These are phyloP conservation scores for Neoascochyta sp. DNA, from an alignment of 2,329 filamentous ascomycete genomes.

Conservation along the genomic window DNA sequence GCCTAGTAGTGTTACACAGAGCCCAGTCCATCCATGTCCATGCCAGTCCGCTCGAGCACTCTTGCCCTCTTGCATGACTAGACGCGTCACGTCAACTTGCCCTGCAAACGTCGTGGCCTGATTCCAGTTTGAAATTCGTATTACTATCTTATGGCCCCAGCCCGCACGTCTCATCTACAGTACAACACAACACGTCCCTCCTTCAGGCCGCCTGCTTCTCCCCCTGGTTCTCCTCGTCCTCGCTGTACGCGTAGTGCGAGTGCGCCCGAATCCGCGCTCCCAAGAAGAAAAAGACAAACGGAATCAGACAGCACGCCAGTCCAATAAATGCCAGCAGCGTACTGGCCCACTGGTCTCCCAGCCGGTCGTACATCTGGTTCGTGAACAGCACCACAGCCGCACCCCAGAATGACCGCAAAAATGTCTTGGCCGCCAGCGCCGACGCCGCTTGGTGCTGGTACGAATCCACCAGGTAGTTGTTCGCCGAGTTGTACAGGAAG, in stretches of 20 bases:
- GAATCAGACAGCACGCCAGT: constrained; percentile 75
- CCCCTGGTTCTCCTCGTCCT: constrained; percentile 48
- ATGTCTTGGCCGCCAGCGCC: constrained; percentile 78
- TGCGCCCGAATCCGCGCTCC: constrained; percentile 66
- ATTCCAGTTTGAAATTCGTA: too few relatives aligned
- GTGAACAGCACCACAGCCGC: constrained; percentile 76
- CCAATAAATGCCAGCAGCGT: constrained; percentile 69
- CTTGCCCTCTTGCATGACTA: too few relatives aligned
- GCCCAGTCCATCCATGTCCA: too few relatives aligned
- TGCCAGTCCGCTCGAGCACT: too few relatives aligned
- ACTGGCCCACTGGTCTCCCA: constrained; percentile 74
- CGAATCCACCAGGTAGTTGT: constrained; percentile 57
- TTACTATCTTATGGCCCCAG: too few relatives aligned
- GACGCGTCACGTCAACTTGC: too few relatives aligned
- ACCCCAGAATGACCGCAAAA: constrained; percentile 75
- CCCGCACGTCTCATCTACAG: neutral
- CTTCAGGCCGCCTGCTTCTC: constrained; percentile 20
- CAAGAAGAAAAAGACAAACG: constrained; percentile 76
- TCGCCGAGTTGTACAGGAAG: constrained; percentile 70
- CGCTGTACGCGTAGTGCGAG: constrained; percentile 69
- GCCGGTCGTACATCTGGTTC: constrained; percentile 63
- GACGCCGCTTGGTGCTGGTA: constrained; percentile 75
- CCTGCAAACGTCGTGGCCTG: too few relatives aligned
- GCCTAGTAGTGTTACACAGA: constrained; percentile 9
- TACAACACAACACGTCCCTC: neutral